Conservation (phyloP, 2,329 filamentous ascomycete species). For the Lasiodiplodia sp. region DNA sequence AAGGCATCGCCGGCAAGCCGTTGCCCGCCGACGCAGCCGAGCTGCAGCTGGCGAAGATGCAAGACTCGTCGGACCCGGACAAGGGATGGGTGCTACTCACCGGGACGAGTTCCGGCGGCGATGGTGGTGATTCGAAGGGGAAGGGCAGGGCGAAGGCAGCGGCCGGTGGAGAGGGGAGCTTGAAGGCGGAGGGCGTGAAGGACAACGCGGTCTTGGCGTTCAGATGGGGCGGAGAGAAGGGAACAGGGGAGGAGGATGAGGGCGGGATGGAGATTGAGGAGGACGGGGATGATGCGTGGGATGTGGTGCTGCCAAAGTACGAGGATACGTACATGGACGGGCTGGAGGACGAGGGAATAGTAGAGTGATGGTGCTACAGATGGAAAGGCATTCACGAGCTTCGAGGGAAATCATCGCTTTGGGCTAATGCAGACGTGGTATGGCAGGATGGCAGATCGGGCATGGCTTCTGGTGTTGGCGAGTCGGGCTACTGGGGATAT, state of each 20-base stretch:
- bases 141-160: conserved; percentile 31
- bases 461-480: conserved; percentile 8
- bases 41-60: conserved; percentile 51
- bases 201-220: conserved; percentile 48
- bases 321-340: conserved; percentile 45
- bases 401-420: background rate
- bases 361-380: background rate
- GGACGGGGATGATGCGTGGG: conserved; percentile 39
- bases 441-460: background rate
- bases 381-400: background rate
- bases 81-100: conserved; percentile 51
- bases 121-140: conserved; percentile 35
- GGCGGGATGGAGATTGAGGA: conserved; percentile 7
- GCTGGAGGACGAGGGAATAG: conserved; percentile 34
- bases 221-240: conserved; percentile 38
- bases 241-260: background rate
- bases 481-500: background rate
- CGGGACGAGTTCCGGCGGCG: conserved; percentile 33
- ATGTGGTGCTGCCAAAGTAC: conserved; percentile 44
- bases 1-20: conserved; percentile 41
- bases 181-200: conserved; percentile 45
- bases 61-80: conserved; percentile 49
- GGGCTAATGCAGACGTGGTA: background rate
- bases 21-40: conserved; percentile 50
- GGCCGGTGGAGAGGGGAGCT: conserved; percentile 37